phyloP scores from a whole-genome alignment of 169 alveolate species.

The Eimeria acervulina region DNA sequence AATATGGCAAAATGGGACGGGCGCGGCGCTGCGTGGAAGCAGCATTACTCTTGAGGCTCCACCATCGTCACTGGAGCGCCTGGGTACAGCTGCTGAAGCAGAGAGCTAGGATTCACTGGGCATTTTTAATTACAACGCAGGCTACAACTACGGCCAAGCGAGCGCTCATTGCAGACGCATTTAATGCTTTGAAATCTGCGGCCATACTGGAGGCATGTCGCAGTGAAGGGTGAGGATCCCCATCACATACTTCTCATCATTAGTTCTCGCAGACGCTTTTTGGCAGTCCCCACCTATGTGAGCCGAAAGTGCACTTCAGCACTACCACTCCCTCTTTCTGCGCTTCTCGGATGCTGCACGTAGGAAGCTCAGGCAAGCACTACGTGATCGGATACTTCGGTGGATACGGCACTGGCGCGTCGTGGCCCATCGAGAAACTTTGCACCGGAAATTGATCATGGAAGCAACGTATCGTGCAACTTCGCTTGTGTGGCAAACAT shows the following conservation, averaged over 20 bases:
- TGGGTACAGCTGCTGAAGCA: slow-evolving; percentile 23
- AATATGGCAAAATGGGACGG: neutral
- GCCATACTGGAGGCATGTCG: neutral
- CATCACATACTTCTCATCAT: neutral
- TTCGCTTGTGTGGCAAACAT: slow-evolving; percentile 36
- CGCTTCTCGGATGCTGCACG: slow-evolving; percentile 3
- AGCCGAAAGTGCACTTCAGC: neutral
- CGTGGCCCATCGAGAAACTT: neutral
- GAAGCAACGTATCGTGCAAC: neutral
- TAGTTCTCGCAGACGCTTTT: neutral
- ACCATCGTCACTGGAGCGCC: slow-evolving; percentile 45
- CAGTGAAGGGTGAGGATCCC: slow-evolving; percentile 25
- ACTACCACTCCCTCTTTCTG: neutral
- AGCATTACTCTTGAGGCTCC: neutral
- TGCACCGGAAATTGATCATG: neutral
- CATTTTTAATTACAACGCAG: neutral
- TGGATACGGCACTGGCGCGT: slow-evolving; percentile 35
- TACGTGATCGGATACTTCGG: neutral
- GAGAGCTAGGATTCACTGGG: neutral
- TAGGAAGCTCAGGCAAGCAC: slow-evolving; percentile 24
- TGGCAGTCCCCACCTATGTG: neutral
- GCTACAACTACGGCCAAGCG: neutral
- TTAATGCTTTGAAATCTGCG: neutral
- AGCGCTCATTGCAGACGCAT: neutral
- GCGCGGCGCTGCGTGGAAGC: neutral